Conservation (phyloP, 2,329 filamentous ascomycete genomes). For the Dactylellina leptospora region DNA sequence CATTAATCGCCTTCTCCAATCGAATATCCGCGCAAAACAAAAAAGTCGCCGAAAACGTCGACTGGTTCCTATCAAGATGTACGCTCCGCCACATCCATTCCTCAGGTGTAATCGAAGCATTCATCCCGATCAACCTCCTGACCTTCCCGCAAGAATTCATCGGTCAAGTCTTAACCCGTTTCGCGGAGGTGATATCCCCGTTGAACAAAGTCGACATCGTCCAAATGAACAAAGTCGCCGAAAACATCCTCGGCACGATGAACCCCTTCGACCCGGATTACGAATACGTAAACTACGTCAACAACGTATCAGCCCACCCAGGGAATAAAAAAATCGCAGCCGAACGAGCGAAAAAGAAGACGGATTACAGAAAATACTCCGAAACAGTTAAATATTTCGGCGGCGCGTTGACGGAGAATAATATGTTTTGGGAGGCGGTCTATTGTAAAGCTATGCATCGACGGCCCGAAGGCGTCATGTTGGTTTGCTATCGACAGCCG, state of each 20-base stretch:
- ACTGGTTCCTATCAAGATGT: constrained; percentile 45
- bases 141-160: constrained; percentile 24
- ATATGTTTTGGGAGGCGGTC: constrained; percentile 35
- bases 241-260: constrained; percentile 8
- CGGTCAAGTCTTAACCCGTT: constrained; percentile 9
- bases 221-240: constrained; percentile 34
- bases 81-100: constrained; percentile 31
- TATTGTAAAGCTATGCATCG: background rate
- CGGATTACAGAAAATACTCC: no score
- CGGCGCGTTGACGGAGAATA: constrained; percentile 35
- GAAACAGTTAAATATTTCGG: background rate
- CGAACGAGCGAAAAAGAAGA: no score
- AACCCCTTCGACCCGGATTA: no score
- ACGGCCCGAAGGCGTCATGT: constrained; percentile 15
- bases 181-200: constrained; percentile 32
- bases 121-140: constrained; percentile 27
- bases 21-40: constrained; percentile 3
- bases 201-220: constrained; percentile 19
- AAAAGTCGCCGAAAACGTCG: constrained; percentile 13
- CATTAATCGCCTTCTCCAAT: constrained; percentile 70
- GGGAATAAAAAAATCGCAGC: no score
- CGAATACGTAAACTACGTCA: no score
- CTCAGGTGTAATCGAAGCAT: constrained; percentile 34
- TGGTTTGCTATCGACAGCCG: constrained; percentile 36
- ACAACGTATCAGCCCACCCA: no score